A percentile compares a stretch with the other conserved stretches of the same genome.
These are phyloP conservation scores for Raffaelea arxii DNA, from an alignment of 2,329 filamentous ascomycete genomes.

Conservation along the genomic window DNA sequence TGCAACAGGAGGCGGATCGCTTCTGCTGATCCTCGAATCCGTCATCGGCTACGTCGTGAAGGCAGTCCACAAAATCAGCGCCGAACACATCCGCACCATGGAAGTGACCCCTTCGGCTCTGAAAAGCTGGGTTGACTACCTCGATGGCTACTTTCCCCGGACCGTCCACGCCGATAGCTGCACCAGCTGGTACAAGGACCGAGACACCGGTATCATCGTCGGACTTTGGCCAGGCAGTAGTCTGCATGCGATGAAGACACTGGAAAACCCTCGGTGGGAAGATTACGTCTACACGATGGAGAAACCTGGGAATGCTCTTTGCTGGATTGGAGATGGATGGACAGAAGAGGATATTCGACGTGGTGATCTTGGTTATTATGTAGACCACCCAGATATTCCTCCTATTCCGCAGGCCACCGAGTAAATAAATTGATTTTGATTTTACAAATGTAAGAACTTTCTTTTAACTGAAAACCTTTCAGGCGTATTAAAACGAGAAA, in stretches of 20 bases:
- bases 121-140: no score
- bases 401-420: not conserved
- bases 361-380: not conserved
- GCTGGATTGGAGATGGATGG: not conserved
- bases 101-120: no score
- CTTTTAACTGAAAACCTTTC: not conserved
- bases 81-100: no score
- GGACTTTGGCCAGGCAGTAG: conserved; percentile 12
- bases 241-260: conserved; percentile 3
- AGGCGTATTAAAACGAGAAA: not conserved
- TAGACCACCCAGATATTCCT: not conserved
- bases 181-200: conserved; percentile 1
- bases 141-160: conserved; percentile 18
- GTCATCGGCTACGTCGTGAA: conserved; percentile 10
- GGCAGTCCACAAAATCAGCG: conserved; percentile 13
- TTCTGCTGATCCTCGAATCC: conserved; percentile 11
- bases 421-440: no score
- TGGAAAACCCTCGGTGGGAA: conserved; percentile 9
- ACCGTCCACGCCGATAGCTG: conserved; percentile 27
- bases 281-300: conserved; percentile 9
- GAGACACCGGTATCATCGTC: conserved; percentile 5
- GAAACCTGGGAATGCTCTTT: not conserved
- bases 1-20: conserved; percentile 9
- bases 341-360: not conserved
- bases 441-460: no score